phyloP scores from a whole-genome alignment of 2,329 filamentous ascomycete genomes.

The Botryotinia globosa region DNA sequence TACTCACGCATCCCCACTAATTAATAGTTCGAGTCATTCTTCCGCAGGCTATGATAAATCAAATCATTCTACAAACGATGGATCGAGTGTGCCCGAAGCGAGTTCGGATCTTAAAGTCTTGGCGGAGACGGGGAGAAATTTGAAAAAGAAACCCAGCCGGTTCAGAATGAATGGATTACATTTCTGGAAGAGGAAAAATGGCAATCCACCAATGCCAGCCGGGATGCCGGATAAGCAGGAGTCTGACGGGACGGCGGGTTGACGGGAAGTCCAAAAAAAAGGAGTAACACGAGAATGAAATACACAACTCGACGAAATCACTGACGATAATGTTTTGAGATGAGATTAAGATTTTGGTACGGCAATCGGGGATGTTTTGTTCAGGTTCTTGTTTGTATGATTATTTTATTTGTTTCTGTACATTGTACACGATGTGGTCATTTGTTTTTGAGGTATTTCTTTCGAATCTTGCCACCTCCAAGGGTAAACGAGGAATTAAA shows the following conservation, averaged over 20 bases:
- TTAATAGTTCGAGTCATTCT: slow-evolving; percentile 33
- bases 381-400: slow-evolving; percentile 21
- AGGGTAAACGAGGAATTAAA: slow-evolving; percentile 10
- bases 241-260: slow-evolving; percentile 14
- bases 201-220: slow-evolving; percentile 32
- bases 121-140: slow-evolving; percentile 47
- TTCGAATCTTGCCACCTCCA: background rate
- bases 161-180: slow-evolving; percentile 55
- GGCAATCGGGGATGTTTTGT: slow-evolving; percentile 16
- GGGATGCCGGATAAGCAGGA: slow-evolving; percentile 14
- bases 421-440: slow-evolving; percentile 18
- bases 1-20: slow-evolving; percentile 30
- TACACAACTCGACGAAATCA: slow-evolving; percentile 12
- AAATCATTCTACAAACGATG: slow-evolving; percentile 21
- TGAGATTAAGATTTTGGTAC: slow-evolving; percentile 20
- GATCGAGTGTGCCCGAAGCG: slow-evolving; percentile 15
- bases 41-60: slow-evolving; percentile 18
- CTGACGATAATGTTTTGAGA: slow-evolving; percentile 23
- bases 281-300: slow-evolving; percentile 6
- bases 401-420: slow-evolving; percentile 20
- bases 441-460: slow-evolving; percentile 11
- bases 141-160: slow-evolving; percentile 62
- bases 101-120: slow-evolving; percentile 39
- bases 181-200: slow-evolving; percentile 39
- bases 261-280: background rate